Evolutionary conservation across 768 basidiomycete genomes (phyloP).

Genomic region (Daedaleopsis sinensis): DNA sequence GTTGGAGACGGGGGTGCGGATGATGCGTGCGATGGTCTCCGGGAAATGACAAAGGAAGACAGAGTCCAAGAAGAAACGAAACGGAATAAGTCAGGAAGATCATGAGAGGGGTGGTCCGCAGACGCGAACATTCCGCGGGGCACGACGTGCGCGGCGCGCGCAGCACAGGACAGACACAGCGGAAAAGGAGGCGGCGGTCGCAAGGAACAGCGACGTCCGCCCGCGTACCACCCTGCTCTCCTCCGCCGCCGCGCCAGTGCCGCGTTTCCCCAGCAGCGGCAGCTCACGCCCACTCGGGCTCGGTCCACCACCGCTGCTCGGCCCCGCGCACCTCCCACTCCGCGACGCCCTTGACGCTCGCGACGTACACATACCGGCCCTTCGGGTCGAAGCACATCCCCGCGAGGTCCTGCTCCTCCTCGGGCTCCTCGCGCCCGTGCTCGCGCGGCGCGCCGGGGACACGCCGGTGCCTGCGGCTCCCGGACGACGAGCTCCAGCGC

Average conservation of each 20-base stretch:
- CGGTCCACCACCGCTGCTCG: slow-evolving; percentile 75
- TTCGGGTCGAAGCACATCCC: slow-evolving; percentile 75
- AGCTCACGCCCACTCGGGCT: slow-evolving; percentile 44
- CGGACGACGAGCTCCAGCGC: slow-evolving; percentile 13
- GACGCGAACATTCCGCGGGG: too few relatives aligned
- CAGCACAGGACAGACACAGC: too few relatives aligned
- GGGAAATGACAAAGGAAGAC: neutral
- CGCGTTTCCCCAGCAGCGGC: neutral
- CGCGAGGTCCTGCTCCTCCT: slow-evolving; percentile 58
- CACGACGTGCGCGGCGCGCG: too few relatives aligned
- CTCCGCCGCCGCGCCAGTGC: neutral
- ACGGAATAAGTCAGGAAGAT: neutral
- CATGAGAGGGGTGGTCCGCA: neutral
- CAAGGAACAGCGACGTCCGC: neutral
- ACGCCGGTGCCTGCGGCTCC: neutral
- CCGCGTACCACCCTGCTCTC: neutral
- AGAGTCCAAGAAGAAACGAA: neutral
- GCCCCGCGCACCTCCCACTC: slow-evolving; percentile 79
- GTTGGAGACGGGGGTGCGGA: neutral
- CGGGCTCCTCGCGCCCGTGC: slow-evolving; percentile 9
- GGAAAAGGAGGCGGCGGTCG: neutral
- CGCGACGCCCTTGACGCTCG: slow-evolving; percentile 62
- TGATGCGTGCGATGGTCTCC: neutral
- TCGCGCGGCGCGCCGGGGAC: neutral
- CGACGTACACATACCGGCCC: slow-evolving; percentile 71